These are phyloP conservation scores for Mentha longifolia DNA, from an alignment of 257 asterid genomes.

Conservation along the genomic window DNA sequence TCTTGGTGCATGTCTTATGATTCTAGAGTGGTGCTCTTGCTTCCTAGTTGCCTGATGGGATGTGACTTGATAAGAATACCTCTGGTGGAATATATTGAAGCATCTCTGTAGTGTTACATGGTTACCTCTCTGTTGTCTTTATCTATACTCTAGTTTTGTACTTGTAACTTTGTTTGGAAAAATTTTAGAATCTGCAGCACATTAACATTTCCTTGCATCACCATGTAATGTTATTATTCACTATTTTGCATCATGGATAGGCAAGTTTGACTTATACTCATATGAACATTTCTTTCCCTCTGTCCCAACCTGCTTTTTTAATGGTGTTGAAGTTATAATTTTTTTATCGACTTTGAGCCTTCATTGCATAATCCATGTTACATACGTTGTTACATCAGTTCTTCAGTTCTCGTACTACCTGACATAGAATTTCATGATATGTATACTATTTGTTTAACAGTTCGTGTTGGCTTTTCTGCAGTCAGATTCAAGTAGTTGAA, in stretches of 20 bases:
- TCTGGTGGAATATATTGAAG: background rate
- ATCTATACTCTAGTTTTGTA: background rate
- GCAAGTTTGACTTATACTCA: background rate
- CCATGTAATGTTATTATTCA: background rate
- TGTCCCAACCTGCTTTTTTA: too few species aligned
- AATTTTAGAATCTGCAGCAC: background rate
- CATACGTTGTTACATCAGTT: background rate
- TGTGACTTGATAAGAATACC: background rate
- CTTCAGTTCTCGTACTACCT: background rate
- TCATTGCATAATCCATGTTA: background rate
- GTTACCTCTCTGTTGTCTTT: background rate
- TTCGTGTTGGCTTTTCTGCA: background rate
- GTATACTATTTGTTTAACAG: background rate
- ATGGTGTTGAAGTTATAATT: background rate
- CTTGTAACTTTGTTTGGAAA: background rate
- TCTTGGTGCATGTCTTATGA: background rate
- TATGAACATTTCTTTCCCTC: background rate
- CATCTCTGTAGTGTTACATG: background rate
- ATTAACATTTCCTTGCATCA: background rate
- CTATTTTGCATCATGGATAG: background rate
- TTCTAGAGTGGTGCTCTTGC: background rate
- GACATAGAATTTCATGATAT: background rate
- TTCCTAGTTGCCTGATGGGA: conserved; percentile 3
- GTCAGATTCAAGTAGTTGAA: background rate
- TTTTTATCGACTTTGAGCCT: background rate